phyloP scores from a whole-genome alignment of 192 early-diverging fungal species.

The Coemansia sp. region DNA sequence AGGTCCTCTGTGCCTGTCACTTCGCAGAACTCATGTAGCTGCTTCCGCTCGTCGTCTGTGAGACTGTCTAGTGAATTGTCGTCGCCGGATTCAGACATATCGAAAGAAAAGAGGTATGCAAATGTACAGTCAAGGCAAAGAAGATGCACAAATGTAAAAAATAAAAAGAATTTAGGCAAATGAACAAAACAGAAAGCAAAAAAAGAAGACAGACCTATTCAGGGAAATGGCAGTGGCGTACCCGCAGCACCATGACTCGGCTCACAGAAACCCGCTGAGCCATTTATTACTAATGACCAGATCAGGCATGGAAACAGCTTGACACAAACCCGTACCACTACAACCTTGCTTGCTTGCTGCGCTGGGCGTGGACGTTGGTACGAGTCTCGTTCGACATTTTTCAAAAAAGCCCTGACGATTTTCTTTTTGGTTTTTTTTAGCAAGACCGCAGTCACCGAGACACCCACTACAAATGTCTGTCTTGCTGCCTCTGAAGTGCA shows the following conservation, averaged over 20 bases:
- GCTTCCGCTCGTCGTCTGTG: conserved; percentile 26
- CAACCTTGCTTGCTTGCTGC: background rate
- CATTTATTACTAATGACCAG: too few species aligned
- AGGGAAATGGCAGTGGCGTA: background rate
- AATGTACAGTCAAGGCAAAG: background rate
- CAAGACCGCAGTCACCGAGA: background rate
- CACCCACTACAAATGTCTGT: background rate
- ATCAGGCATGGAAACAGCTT: too few species aligned
- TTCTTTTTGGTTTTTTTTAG: too few species aligned
- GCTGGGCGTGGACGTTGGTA: too few species aligned
- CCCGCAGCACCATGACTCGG: background rate
- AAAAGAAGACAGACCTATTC: background rate
- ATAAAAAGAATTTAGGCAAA: too few species aligned
- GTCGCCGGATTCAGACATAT: background rate
- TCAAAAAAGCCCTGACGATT: too few species aligned
- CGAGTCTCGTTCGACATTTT: too few species aligned
- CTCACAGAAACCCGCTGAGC: background rate
- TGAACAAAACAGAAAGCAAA: too few species aligned
- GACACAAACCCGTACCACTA: background rate
- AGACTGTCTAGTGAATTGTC: conserved; percentile 26
- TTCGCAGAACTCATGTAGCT: conserved; percentile 34
- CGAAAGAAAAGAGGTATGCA: background rate
- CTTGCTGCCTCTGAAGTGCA: background rate
- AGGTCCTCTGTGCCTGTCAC: conserved; percentile 31
- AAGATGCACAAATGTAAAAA: conserved; percentile 1